A percentile compares a stretch with the other conserved stretches of the same genome.
Conservation (phyloP, 306 rosid genomes). For the Cercis canadensis region DNA sequence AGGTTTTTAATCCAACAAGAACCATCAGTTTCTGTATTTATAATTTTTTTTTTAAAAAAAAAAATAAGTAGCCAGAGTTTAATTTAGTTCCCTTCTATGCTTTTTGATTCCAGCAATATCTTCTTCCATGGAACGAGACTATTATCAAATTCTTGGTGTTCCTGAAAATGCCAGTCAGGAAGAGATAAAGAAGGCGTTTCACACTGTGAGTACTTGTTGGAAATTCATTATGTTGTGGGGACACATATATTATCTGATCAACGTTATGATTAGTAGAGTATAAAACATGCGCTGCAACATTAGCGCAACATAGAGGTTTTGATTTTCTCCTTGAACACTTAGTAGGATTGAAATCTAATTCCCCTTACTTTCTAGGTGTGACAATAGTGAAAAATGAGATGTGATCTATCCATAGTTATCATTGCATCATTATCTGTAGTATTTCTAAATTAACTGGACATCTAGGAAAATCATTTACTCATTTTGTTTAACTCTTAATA, state of each 20-base stretch:
- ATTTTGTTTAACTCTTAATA: constrained; percentile 10
- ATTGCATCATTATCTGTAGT: constrained; percentile 1
- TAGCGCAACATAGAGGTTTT: neutral
- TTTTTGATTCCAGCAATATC: constrained; percentile 48
- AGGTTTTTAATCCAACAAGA: constrained; percentile 54
- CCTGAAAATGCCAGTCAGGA: constrained; percentile 67
- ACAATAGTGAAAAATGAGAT: neutral
- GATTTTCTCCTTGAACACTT: no score
- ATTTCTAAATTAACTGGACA: neutral
- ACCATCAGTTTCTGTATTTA: neutral
- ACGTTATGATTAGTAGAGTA: no score
- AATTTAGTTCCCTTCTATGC: constrained; percentile 26
- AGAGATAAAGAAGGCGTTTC: constrained; percentile 81
- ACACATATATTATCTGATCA: constrained; percentile 12
- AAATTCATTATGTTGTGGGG: neutral
- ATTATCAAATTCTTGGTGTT: constrained; percentile 77
- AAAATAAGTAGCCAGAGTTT: neutral
- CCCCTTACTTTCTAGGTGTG: no score
- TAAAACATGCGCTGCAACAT: neutral
- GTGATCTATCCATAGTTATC: neutral
- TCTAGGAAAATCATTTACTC: neutral
- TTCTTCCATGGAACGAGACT: constrained; percentile 59
- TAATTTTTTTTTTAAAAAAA: neutral
- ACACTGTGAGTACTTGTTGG: constrained; percentile 58
- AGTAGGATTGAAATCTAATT: neutral